Evolutionary conservation across 208 protist genomes (phyloP).

Genomic region (Leishmania tropica): DNA sequence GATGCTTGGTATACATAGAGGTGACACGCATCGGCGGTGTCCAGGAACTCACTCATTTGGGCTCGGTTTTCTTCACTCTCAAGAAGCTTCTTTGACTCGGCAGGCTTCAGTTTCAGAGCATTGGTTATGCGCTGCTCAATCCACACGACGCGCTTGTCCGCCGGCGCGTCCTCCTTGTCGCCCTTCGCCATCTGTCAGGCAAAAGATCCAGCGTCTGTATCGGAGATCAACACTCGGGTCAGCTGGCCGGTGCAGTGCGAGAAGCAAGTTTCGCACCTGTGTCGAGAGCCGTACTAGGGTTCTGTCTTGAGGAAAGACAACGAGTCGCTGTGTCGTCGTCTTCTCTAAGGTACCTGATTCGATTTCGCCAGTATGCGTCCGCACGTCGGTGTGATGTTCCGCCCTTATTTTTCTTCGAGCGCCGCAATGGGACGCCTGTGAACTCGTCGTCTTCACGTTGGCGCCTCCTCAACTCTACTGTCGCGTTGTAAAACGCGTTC

Average conservation of each 20-base stretch:
- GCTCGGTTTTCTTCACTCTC: conserved; percentile 92
- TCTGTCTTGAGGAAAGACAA: not conserved
- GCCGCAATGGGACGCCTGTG: not conserved
- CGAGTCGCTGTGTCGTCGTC: not conserved
- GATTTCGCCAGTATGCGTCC: not conserved
- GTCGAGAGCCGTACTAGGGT: not conserved
- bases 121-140: conserved; percentile 89
- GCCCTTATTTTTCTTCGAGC: not conserved
- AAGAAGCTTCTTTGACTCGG: conserved; percentile 91
- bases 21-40: conserved; percentile 89
- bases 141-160: conserved; percentile 93
- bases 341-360: conserved; percentile 4
- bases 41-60: conserved; percentile 92
- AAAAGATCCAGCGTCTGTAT: not conserved
- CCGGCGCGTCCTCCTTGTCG: conserved; percentile 90
- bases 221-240: not conserved
- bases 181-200: conserved; percentile 65
- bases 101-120: conserved; percentile 87
- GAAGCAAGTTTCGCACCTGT: no score
- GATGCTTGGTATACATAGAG: conserved; percentile 91
- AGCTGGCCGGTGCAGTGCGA: not conserved
- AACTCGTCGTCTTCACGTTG: not conserved
- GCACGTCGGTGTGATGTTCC: not conserved
- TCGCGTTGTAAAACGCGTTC: no score
- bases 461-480: not conserved